These are phyloP conservation scores for Strobilomyces dryophilus DNA, from an alignment of 768 basidiomycete species.

Conservation along the genomic window DNA sequence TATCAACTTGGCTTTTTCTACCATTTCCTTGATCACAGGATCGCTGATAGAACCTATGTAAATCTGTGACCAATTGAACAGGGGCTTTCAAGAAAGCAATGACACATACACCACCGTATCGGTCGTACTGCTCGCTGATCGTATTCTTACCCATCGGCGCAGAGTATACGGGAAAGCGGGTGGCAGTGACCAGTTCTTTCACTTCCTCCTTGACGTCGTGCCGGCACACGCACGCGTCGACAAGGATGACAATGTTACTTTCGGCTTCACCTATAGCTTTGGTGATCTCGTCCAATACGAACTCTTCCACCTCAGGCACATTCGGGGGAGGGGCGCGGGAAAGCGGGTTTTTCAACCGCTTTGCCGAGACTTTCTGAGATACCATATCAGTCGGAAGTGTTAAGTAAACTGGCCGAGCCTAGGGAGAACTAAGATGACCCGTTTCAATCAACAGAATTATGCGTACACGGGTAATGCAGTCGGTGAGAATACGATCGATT, in stretches of 20 bases:
- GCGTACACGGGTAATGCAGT: constrained; percentile 55
- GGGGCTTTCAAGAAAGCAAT: not conserved
- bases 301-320: constrained; percentile 55
- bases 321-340: constrained; percentile 47
- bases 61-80: constrained; percentile 41
- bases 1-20: constrained; percentile 73
- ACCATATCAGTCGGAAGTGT: constrained; percentile 84
- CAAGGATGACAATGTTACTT: constrained; percentile 65
- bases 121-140: constrained; percentile 62
- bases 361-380: constrained; percentile 58
- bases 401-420: constrained; percentile 87
- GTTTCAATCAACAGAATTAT: not conserved
- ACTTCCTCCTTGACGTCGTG: constrained; percentile 64
- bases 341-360: constrained; percentile 58
- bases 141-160: constrained; percentile 82
- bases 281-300: constrained; percentile 70
- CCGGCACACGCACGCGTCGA: constrained; percentile 77
- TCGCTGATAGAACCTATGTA: constrained; percentile 71
- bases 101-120: constrained; percentile 73
- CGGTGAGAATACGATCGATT: constrained; percentile 76
- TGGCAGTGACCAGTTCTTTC: constrained; percentile 56
- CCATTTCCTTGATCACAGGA: constrained; percentile 61
- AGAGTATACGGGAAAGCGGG: constrained; percentile 69
- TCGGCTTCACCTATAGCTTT: constrained; percentile 57
- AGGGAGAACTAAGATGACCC: not conserved